Percentiles rank a stretch among this genome's conserved stretches.
phyloP scores from a whole-genome alignment of 1,139 yeast species.

The Nakaseomyces nivariensis region DNA sequence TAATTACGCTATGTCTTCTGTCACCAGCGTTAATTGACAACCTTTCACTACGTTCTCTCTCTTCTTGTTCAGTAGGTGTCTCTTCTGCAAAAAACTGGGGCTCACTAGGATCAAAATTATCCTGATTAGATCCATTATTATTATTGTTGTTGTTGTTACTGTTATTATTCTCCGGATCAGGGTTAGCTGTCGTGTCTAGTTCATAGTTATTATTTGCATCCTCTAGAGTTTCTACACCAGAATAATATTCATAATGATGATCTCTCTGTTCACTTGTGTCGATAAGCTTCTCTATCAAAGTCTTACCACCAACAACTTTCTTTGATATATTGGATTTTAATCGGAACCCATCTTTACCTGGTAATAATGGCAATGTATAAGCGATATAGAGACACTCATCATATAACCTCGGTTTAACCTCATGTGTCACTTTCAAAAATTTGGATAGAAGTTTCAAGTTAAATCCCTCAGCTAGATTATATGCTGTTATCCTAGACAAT shows the following conservation, averaged over 20 bases:
- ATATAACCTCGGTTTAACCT: slow-evolving; percentile 74
- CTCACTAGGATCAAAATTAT: slow-evolving; percentile 51
- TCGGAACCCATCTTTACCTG: slow-evolving; percentile 79
- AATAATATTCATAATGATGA: slow-evolving; percentile 83
- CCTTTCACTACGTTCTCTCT: not conserved
- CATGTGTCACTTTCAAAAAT: slow-evolving; percentile 60
- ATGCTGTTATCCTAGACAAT: slow-evolving; percentile 81
- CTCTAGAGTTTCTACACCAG: slow-evolving; percentile 67
- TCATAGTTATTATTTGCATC: slow-evolving; percentile 48
- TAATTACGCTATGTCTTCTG: slow-evolving; percentile 5
- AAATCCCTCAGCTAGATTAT: slow-evolving; percentile 76
- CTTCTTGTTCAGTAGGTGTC: slow-evolving; percentile 9
- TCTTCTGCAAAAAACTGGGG: slow-evolving; percentile 50
- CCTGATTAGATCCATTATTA: slow-evolving; percentile 20
- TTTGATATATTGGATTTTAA: slow-evolving; percentile 71
- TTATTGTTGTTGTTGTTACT: slow-evolving; percentile 16
- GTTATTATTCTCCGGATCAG: slow-evolving; percentile 27
- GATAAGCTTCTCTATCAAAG: slow-evolving; percentile 64
- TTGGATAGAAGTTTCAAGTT: slow-evolving; percentile 52
- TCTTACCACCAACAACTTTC: slow-evolving; percentile 49
- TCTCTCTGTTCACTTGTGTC: slow-evolving; percentile 77
- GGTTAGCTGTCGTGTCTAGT: slow-evolving; percentile 16
- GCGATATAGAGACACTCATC: slow-evolving; percentile 91
- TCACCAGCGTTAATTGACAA: slow-evolving; percentile 3
- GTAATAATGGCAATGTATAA: slow-evolving; percentile 74